Evolutionary conservation across 345 rosid genomes (phyloP).

Genomic region (Salix arbutifolia): DNA sequence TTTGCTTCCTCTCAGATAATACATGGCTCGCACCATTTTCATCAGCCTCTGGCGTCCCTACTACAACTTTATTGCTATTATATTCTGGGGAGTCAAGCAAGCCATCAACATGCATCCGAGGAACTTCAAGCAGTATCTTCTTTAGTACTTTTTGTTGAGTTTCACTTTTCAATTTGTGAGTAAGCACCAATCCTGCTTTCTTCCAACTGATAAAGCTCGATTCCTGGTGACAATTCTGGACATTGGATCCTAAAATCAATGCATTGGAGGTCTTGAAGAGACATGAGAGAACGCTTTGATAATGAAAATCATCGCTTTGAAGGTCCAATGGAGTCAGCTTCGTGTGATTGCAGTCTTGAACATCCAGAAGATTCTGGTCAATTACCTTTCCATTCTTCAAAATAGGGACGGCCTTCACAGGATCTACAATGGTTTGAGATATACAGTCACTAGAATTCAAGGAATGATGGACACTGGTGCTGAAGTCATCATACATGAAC

Average conservation of each 20-base stretch:
- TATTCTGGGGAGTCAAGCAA: slow-evolving; percentile 37
- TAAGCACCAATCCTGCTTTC: slow-evolving; percentile 27
- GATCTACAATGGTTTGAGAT: slow-evolving; percentile 59
- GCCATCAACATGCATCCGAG: slow-evolving; percentile 44
- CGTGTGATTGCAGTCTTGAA: slow-evolving; percentile 36
- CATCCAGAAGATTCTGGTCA: slow-evolving; percentile 33
- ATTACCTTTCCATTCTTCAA: slow-evolving; percentile 27
- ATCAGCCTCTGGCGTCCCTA: slow-evolving; percentile 46
- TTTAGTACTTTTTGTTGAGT: slow-evolving; percentile 58
- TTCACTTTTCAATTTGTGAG: slow-evolving; percentile 18
- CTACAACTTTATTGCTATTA: slow-evolving; percentile 27
- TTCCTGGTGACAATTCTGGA: slow-evolving; percentile 36
- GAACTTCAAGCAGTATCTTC: slow-evolving; percentile 71
- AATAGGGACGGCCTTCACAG: slow-evolving; percentile 35
- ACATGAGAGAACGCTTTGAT: slow-evolving; percentile 57
- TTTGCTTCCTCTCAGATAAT: slow-evolving; percentile 44
- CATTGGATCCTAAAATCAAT: slow-evolving; percentile 45
- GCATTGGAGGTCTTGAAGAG: slow-evolving; percentile 61
- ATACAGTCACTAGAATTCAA: slow-evolving; percentile 65
- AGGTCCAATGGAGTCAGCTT: slow-evolving; percentile 31
- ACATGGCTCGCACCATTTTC: slow-evolving; percentile 38
- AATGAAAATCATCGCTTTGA: slow-evolving; percentile 49
- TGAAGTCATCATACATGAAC: slow-evolving; percentile 61
- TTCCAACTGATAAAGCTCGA: slow-evolving; percentile 71
- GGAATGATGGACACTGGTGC: slow-evolving; percentile 54